Percentiles rank a stretch among this genome's conserved stretches.
phyloP scores from a whole-genome alignment of 352 stramenopile species.

The Pythium dissotocum region DNA sequence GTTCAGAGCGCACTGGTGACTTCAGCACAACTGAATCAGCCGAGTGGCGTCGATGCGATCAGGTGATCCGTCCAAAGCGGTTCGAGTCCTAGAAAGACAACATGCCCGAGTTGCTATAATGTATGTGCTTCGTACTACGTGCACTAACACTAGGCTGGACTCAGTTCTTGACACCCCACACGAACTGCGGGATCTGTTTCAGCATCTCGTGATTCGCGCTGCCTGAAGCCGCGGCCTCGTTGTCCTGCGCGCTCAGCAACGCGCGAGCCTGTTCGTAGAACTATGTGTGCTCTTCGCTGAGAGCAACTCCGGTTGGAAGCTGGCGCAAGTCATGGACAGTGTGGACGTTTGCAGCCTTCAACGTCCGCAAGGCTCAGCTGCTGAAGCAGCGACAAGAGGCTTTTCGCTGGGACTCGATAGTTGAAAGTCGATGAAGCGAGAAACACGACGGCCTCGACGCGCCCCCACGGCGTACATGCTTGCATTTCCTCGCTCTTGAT shows the following conservation, averaged over 20 bases:
- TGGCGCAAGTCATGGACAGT: neutral
- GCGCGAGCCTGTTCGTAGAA: neutral
- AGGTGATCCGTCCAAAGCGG: too few relatives aligned
- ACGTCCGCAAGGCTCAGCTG: neutral
- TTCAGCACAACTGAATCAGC: too few relatives aligned
- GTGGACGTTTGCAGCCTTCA: neutral
- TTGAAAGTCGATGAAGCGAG: neutral
- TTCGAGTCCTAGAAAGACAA: too few relatives aligned
- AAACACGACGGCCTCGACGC: neutral
- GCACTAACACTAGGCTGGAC: too few relatives aligned
- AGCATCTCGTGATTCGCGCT: neutral
- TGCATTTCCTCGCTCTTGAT: neutral
- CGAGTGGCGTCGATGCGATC: too few relatives aligned
- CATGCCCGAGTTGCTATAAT: too few relatives aligned
- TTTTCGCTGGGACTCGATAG: neutral
- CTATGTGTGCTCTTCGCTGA: neutral
- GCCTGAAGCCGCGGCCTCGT: neutral
- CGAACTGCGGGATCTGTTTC: slow-evolving; percentile 2
- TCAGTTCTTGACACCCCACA: neutral
- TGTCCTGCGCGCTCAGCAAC: neutral
- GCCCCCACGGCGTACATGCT: neutral
- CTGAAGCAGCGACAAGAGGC: neutral
- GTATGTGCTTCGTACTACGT: too few relatives aligned
- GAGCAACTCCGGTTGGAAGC: neutral
- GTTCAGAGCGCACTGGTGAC: too few relatives aligned